Conservation (phyloP, 345 rosid species). For the Lepidium sativum region DNA sequence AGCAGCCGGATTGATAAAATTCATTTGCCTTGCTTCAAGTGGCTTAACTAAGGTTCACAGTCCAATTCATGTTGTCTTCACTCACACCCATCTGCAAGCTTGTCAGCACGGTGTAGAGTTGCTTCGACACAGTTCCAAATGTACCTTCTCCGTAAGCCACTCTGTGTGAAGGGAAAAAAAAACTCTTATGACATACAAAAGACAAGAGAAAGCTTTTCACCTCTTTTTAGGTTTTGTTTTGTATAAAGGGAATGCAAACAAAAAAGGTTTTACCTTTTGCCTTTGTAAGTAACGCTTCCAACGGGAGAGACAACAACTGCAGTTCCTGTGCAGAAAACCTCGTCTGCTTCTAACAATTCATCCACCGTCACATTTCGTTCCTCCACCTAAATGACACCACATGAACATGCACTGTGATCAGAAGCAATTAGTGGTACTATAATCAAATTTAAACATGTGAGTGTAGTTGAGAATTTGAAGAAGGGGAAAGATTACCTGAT, state of each 20-base stretch:
- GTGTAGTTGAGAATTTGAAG: neutral
- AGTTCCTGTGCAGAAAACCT: slow-evolving; percentile 94
- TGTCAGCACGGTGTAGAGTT: slow-evolving; percentile 62
- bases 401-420: slow-evolving; percentile 1
- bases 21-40: neutral
- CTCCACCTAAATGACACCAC: slow-evolving; percentile 14
- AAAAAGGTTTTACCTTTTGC: slow-evolving; percentile 46
- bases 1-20: neutral
- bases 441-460: neutral
- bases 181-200: neutral
- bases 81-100: slow-evolving; percentile 83
- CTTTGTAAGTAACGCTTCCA: slow-evolving; percentile 79
- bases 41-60: slow-evolving; percentile 42
- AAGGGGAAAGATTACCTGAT: slow-evolving; percentile 34
- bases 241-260: neutral
- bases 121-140: slow-evolving; percentile 56
- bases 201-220: neutral
- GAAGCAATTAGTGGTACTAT: neutral
- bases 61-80: slow-evolving; percentile 88
- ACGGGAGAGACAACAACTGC: slow-evolving; percentile 96
- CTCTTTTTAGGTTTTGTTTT: neutral
- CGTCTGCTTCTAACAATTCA: slow-evolving; percentile 86
- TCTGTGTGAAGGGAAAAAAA: slow-evolving; percentile 29
- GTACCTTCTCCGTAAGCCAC: slow-evolving; percentile 54
- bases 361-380: slow-evolving; percentile 29